Base-by-base conservation (phyloP, 495 filamentous ascomycete genomes). In the Cladorrhinum samala region DNA sequence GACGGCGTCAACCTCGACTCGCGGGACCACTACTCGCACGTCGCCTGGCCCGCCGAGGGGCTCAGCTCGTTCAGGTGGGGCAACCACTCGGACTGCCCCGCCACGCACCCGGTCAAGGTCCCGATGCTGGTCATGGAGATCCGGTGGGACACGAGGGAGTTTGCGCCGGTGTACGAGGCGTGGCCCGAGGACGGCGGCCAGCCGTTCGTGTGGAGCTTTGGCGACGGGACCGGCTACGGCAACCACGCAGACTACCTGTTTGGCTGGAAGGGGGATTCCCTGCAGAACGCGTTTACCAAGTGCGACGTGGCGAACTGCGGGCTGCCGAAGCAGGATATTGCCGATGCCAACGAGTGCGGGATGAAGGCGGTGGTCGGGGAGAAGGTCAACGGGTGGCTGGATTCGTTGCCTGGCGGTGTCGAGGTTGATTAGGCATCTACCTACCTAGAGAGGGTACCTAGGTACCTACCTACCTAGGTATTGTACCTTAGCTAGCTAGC, bases 191-290 rank as follows among this genome's bases (percentile, higher is more conserved):
- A 41, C n/a, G 39, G 39, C 6, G n/a, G 39, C n/a, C 66, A 74
- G 56, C 74, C 73, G 25, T 72, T 76, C 37, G 72, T 77, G 0
- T 71, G 73, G 55, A 68, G 64, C 55, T 71, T 71, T 45, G 71
- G 71, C 46, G 66, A 76, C 36, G 59, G 46, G 70, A 62, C 67
- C 14, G 72, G 74, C 8, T 67, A 70, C 41, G 69, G 68, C 18
- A 68, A 72, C 36, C 74, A 76, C 36, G 74, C 71, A 24, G 74
- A 77, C 44, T 77, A 77, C 55, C 45, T 76, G 8, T 77, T 76
- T 59, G 74, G 72, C 61, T 75, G 39, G 39, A 14, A 18, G 17
- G 39, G n/a, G 7, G 39, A 41, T 41, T 41, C 39, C 6, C n/a
- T 41, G n/a, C 17, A 14, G 13, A 8, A 17, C 13, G n/a, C n/a